Conservation (phyloP, 2,329 filamentous ascomycete genomes). For the Ophiostoma fasciatum region DNA sequence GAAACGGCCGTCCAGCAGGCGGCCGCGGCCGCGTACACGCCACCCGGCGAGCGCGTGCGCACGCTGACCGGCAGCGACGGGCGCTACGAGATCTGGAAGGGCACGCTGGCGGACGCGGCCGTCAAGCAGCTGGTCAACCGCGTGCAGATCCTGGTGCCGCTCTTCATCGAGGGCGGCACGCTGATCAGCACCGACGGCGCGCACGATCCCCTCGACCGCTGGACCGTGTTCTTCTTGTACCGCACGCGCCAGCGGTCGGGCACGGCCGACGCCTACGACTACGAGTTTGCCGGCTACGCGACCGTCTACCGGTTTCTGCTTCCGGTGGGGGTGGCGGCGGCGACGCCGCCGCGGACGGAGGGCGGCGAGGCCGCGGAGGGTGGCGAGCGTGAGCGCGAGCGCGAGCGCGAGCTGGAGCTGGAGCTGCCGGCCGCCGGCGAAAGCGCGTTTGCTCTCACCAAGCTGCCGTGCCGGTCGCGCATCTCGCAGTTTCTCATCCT, state of each 20-base stretch:
- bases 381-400: too few species aligned
- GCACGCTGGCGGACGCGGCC: constrained; percentile 52
- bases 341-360: constrained; percentile 24
- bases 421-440: constrained; percentile 18
- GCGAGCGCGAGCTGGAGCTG: constrained; percentile 21
- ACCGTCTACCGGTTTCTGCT: constrained; percentile 88
- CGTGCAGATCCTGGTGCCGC: constrained; percentile 66
- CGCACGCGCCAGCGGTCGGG: constrained; percentile 30
- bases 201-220: constrained; percentile 60
- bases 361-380: not conserved
- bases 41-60: constrained; percentile 60
- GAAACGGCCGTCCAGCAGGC: constrained; percentile 38
- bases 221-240: constrained; percentile 84
- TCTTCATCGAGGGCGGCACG: constrained; percentile 90
- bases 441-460: constrained; percentile 27
- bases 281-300: constrained; percentile 75
- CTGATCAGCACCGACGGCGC: constrained; percentile 49
- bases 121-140: constrained; percentile 62
- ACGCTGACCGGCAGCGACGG: constrained; percentile 44
- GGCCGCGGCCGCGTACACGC: constrained; percentile 36
- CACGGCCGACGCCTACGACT: constrained; percentile 37
- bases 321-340: constrained; percentile 35
- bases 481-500: constrained; percentile 91
- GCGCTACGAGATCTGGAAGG: constrained; percentile 73
- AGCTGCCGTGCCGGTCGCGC: constrained; percentile 62